Evolutionary conservation across 73 alveolate species (phyloP).

Genomic region (Paramecium pentaurelia): DNA sequence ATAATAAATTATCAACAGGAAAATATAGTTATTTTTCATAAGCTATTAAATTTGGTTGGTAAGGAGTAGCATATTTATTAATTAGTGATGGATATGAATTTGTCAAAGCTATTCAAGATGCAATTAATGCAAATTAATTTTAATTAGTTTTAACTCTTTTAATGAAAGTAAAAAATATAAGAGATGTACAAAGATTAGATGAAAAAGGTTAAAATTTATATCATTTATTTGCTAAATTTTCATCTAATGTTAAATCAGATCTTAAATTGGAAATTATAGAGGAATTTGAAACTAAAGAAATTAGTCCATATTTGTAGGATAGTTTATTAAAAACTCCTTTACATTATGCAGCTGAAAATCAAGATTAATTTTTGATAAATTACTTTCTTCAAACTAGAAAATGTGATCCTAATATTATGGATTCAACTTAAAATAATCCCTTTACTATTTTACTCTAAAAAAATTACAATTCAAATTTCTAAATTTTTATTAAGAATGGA

Average conservation of each 20-base stretch:
- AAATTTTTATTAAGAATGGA: neutral
- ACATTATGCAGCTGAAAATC: neutral
- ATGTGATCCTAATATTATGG: neutral
- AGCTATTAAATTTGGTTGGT: conserved; percentile 65
- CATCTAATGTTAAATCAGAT: neutral
- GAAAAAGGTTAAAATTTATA: conserved; percentile 66
- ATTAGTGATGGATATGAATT: conserved; percentile 66
- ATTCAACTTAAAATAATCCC: neutral
- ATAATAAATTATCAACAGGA: neutral
- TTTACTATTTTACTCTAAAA: neutral
- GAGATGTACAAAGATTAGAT: conserved; percentile 48
- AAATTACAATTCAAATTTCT: neutral
- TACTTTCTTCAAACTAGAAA: neutral
- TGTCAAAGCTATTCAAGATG: conserved; percentile 73
- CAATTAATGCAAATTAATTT: conserved; percentile 72
- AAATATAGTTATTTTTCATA: conserved; percentile 52
- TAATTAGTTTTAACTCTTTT: conserved; percentile 67
- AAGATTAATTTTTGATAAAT: neutral
- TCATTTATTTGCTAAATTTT: conserved; percentile 48
- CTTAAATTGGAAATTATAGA: neutral
- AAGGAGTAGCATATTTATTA: conserved; percentile 75
- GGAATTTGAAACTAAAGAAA: neutral
- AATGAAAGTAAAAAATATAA: conserved; percentile 62
- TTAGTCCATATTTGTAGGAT: neutral
- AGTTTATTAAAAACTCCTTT: neutral